phyloP scores from a whole-genome alignment of 2,329 filamentous ascomycete genomes.

The Aspergillus floridensis region DNA sequence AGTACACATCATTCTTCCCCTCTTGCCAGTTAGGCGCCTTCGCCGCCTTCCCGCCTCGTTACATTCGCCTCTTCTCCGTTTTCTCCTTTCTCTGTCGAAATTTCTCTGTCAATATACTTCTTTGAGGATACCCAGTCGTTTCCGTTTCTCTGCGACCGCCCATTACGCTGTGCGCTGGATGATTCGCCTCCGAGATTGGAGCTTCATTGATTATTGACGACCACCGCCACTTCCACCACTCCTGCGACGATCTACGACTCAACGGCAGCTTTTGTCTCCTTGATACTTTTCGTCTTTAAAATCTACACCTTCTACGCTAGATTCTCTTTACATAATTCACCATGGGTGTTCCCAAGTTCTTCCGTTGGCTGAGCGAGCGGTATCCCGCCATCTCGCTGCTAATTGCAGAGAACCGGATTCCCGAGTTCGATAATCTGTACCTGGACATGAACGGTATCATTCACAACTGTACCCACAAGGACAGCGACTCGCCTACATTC shows the following conservation, averaged over 20 bases:
- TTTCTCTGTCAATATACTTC: constrained; percentile 14
- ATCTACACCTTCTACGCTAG: background rate
- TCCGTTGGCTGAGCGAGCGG: constrained; percentile 98
- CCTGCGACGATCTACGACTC: constrained; percentile 7
- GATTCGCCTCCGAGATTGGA: constrained; percentile 20
- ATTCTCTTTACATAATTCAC: constrained; percentile 26
- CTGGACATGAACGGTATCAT: constrained; percentile 95
- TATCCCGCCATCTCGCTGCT: constrained; percentile 98
- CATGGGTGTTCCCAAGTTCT: constrained; percentile 82
- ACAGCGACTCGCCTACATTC: constrained; percentile 86
- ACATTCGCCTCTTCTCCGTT: constrained; percentile 4
- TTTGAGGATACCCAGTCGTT: constrained; percentile 21
- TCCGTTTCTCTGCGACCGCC: constrained; percentile 16
- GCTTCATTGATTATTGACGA: constrained; percentile 23
- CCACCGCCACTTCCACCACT: constrained; percentile 23
- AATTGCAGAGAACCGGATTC: constrained; percentile 97
- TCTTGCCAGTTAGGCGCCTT: constrained; percentile 4
- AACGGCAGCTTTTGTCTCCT: constrained; percentile 10
- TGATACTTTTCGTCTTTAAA: background rate
- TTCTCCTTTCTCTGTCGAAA: constrained; percentile 16
- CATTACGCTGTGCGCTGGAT: constrained; percentile 13
- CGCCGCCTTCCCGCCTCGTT: constrained; percentile 1
- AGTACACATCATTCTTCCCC: background rate
- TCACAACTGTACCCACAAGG: constrained; percentile 98
- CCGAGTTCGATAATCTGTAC: constrained; percentile 97